These are phyloP conservation scores for Clonostachys byssicola DNA, from an alignment of 2,329 filamentous ascomycete species.

Conservation along the genomic window DNA sequence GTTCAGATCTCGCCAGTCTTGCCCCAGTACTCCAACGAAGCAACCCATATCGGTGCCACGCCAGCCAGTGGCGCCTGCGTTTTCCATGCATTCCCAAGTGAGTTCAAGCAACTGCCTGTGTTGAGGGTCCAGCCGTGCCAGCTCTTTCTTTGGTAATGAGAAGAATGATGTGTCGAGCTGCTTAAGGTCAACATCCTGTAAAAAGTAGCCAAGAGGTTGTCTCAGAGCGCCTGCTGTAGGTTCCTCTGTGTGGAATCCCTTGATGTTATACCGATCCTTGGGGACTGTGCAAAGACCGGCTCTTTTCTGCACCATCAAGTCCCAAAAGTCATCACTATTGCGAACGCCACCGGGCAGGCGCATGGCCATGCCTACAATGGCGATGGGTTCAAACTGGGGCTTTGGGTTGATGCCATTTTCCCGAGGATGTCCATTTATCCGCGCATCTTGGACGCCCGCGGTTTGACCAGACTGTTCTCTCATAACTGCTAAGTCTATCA, in stretches of 20 bases:
- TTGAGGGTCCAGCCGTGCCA: conserved; percentile 33
- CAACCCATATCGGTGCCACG: conserved; percentile 21
- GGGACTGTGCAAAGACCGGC: conserved; percentile 23
- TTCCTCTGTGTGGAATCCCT: conserved; percentile 14
- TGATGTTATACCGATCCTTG: conserved; percentile 12
- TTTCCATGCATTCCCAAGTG: conserved; percentile 31
- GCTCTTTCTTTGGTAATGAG: conserved; percentile 27
- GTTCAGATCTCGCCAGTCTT: conserved; percentile 20
- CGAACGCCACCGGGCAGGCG: conserved; percentile 29
- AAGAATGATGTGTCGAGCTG: conserved; percentile 21
- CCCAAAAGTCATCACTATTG: conserved; percentile 27
- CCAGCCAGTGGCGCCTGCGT: conserved; percentile 5
- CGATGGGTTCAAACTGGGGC: conserved; percentile 18
- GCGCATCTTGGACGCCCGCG: too few relatives aligned
- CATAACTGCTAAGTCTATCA: too few relatives aligned
- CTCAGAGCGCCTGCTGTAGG: conserved; percentile 7
- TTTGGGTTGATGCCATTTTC: too few relatives aligned
- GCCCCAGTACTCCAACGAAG: conserved; percentile 25
- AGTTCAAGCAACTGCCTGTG: conserved; percentile 32
- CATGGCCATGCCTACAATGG: conserved; percentile 34
- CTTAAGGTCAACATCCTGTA: conserved; percentile 19
- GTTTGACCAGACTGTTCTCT: too few relatives aligned
- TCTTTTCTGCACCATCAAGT: conserved; percentile 18
- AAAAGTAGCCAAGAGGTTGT: conserved; percentile 21
- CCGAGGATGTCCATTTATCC: too few relatives aligned